Evolutionary conservation across 176 grass and related monocot genomes (phyloP), one percentile per base, ranked within the genome.

Genomic region (Phoenix roebelenii): DNA sequence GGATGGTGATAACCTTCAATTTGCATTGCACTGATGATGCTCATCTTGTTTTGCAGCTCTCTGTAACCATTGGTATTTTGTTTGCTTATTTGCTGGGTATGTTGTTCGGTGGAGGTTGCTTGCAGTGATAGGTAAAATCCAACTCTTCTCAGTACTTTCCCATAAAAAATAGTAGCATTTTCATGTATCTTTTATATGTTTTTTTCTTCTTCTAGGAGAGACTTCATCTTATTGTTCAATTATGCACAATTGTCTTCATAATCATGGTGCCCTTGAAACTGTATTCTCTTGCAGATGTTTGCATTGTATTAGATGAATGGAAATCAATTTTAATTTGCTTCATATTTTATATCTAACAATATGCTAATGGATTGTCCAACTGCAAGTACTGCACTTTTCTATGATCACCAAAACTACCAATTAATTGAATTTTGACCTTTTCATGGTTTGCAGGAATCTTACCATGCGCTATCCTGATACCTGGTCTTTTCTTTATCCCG

Each of bases 31-130:
- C 7, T 35, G 7, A n/a, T 19, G 5, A 49, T 23, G 5, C 22
- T 5, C 30, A 63, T 19, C 25, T 15, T 25, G 5, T 48, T 23
- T 1, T 4, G 3, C 67, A 91, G 93, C 65, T 97, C 51, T 97
- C 93, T 49, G 59, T 97, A 51, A 97, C 93, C 35, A 51, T 85
- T 71, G 93, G 93, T 49, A 85, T 97, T 57, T 78, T 97, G 20
- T 55, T 97, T 54, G 93, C 81, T 28, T 97, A 97, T 72, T 15
- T 88, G 72, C 76, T 97, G 4, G 87, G 93, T 66, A 97, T 97
- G 84, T 91, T 88, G 76, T 97, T 69, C 84, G 71, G 29, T 97
- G 93, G 93, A 91, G 87, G 65, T 19, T 91, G 30, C 87, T 97
- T 76, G 87, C 93, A 60, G 87, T 97, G 65, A 78, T 91, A 66